These are phyloP conservation scores for Zoysia matrella DNA, from an alignment of 202 grass and related monocot genomes.

Conservation along the genomic window DNA sequence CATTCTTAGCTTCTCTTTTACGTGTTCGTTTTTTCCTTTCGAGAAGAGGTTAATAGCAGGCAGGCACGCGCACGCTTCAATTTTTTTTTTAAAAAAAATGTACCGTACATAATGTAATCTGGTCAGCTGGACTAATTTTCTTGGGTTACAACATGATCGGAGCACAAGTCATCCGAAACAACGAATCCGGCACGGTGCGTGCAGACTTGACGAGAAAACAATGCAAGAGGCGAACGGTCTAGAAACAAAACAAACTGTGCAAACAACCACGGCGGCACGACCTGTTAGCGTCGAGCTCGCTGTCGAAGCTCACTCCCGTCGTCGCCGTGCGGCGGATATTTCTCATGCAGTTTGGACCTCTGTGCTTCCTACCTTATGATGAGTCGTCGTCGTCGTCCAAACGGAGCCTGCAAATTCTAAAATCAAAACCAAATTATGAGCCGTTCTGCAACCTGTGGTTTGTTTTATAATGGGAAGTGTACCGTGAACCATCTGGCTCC, in stretches of 20 bases:
- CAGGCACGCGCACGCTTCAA: background rate
- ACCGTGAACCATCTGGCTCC: background rate
- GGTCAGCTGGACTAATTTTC: background rate
- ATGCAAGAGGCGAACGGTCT: background rate
- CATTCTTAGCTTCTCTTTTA: constrained; percentile 11
- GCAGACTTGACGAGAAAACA: background rate
- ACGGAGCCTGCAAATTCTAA: background rate
- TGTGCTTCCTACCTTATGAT: background rate
- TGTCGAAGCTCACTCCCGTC: background rate
- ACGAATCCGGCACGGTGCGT: background rate
- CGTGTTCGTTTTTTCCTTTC: background rate
- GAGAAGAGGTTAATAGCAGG: no score
- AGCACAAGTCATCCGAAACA: background rate
- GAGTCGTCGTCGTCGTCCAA: background rate
- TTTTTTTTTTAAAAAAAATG: background rate
- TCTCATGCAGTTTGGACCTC: background rate
- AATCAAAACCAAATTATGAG: background rate
- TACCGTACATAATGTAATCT: background rate
- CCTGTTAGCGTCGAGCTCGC: background rate
- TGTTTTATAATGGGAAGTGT: background rate
- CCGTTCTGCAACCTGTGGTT: background rate
- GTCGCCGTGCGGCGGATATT: background rate
- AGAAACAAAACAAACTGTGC: background rate
- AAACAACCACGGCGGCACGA: background rate
- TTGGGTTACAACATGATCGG: background rate